Percentiles rank a stretch among this genome's conserved stretches.
These are phyloP conservation scores for Rhizopogon sp. DNA, from an alignment of 768 basidiomycete genomes.

Conservation along the genomic window DNA sequence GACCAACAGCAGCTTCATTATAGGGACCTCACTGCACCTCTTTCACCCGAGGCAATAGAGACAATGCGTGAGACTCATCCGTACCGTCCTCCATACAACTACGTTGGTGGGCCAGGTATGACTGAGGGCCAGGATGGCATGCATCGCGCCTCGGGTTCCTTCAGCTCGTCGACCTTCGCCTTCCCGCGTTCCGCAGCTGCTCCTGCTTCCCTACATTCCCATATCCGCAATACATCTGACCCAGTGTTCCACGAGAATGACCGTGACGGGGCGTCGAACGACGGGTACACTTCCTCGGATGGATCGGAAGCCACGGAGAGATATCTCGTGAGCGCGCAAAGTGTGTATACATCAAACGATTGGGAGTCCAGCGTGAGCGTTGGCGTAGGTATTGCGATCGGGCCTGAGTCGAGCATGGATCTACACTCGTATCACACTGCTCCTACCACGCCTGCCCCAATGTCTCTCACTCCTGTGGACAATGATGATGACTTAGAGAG, in stretches of 20 bases:
- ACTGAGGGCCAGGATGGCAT: not conserved
- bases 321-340: not conserved
- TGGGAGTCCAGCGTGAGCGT: not conserved
- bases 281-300: not conserved
- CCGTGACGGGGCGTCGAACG: not conserved
- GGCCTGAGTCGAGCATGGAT: slow-evolving; percentile 3
- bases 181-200: not conserved
- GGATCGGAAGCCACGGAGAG: not conserved
- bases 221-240: not conserved
- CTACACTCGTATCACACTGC: slow-evolving; percentile 1
- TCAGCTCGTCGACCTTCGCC: not conserved
- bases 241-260: not conserved
- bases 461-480: not conserved
- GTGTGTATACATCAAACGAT: not conserved
- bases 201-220: not conserved
- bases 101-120: not conserved
- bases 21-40: not conserved
- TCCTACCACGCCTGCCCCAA: not conserved
- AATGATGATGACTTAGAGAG: not conserved
- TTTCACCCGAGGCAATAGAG: not conserved
- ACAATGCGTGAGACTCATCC: slow-evolving; percentile 1
- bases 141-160: not conserved
- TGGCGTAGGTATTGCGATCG: slow-evolving; percentile 3
- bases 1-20: not conserved
- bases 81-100: not conserved